Base-by-base conservation (phyloP, 2,329 filamentous ascomycete genomes). In the Tolypocladium tropicale region DNA sequence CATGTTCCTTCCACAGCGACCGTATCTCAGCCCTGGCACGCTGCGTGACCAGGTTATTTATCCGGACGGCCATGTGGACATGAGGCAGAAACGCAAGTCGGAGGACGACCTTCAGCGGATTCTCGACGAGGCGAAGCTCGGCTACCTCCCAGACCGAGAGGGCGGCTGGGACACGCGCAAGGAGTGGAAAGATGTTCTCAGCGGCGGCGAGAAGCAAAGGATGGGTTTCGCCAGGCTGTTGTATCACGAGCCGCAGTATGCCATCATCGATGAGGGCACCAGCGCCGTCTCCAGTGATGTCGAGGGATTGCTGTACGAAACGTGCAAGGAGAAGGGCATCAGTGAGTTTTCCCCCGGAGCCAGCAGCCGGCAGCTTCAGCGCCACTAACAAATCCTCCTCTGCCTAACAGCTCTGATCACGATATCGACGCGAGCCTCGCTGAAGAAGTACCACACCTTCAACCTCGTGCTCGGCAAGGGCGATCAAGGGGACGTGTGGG, bases 111-210 rank as follows among this genome's bases (percentile, higher is more conserved):
- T 99, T 23, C 83, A 86, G 67, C 78, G 78, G 30, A 83, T 95
- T 3, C 80, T 99, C 4, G 89, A 96, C 56, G 88, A 89, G 53
- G 92, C 92, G 0, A 84, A 84, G 56, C 79, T 99, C 0, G 93
- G 91, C 4, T 97, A 99, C 70, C 80, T 99, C 1, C 89, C 90
- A 1, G 85, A 92, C 52, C 85, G 94, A 18, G 94, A 99, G 76
- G 94, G 94, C 41, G 94, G 94, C 16, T 97, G 91, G 91, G 90
- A 99, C 67, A 94, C 90, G 5, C 83, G 90, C 56, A 97, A 99
- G 72, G 92, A 96, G 68, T 99, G 94, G 94, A 96, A 97, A 74
- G 93, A 97, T 63, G 90, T 99, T 5, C 78, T 99, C n/a, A 93
- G 88, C 61, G 94, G 94, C 41, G 94, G 94, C 14, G 94, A 99